These are phyloP conservation scores for Apiospora arundinis DNA, from an alignment of 2,329 filamentous ascomycete genomes.

Conservation along the genomic window DNA sequence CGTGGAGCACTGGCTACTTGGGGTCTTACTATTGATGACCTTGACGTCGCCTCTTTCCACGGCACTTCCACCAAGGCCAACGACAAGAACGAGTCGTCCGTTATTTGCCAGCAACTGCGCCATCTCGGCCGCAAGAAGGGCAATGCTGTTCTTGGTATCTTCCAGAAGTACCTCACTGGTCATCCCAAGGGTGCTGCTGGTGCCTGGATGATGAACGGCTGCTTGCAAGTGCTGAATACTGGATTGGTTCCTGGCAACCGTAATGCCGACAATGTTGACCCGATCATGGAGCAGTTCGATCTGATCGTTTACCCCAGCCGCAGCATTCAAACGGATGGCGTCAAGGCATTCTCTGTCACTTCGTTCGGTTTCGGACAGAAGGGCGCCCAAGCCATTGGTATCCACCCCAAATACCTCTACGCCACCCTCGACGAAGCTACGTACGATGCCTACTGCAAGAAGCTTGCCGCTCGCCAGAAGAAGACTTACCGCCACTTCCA, in stretches of 20 bases:
- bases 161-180: slow-evolving; percentile 99
- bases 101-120: slow-evolving; percentile 93
- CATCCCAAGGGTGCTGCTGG: slow-evolving; percentile 99
- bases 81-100: slow-evolving; percentile 99
- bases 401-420: slow-evolving; percentile 92
- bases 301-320: slow-evolving; percentile 97
- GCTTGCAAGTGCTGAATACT: slow-evolving; percentile 91
- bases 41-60: slow-evolving; percentile 96
- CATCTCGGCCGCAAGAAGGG: slow-evolving; percentile 96
- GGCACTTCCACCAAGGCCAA: slow-evolving; percentile 98
- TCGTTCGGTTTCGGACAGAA: slow-evolving; percentile 99
- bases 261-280: slow-evolving; percentile 97
- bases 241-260: slow-evolving; percentile 96
- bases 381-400: slow-evolving; percentile 95
- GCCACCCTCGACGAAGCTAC: slow-evolving; percentile 89
- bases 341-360: slow-evolving; percentile 98
- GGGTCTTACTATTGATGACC: slow-evolving; percentile 96
- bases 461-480: slow-evolving; percentile 94
- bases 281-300: slow-evolving; percentile 96
- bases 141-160: slow-evolving; percentile 94
- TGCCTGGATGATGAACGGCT: slow-evolving; percentile 99
- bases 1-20: slow-evolving; percentile 96
- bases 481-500: slow-evolving; percentile 99
- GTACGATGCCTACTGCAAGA: slow-evolving; percentile 81
- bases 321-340: slow-evolving; percentile 93